phyloP scores from a whole-genome alignment of 2,329 filamentous ascomycete species.

The Alternaria sp. region DNA sequence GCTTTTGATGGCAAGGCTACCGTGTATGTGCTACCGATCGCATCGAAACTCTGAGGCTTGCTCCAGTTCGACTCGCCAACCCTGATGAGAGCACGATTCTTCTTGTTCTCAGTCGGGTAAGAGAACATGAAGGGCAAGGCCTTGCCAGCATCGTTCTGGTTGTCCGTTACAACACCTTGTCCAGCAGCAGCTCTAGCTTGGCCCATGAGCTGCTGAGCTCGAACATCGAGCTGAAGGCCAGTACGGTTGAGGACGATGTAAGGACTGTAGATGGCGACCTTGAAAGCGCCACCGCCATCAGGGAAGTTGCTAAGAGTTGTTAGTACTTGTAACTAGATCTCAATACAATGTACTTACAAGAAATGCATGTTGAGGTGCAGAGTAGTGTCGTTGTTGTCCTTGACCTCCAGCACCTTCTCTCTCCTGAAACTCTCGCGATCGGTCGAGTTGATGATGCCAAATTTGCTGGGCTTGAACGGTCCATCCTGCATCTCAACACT shows the following conservation, averaged over 20 bases:
- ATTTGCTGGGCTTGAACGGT: constrained; percentile 91
- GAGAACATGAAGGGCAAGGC: constrained; percentile 96
- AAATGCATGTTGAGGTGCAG: constrained; percentile 89
- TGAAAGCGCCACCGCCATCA: constrained; percentile 93
- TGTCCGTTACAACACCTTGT: constrained; percentile 68
- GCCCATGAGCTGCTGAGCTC: constrained; percentile 87
- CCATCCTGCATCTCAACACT: constrained; percentile 98
- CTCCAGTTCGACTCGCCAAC: constrained; percentile 94
- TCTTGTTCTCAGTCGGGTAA: constrained; percentile 84
- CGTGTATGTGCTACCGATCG: constrained; percentile 90
- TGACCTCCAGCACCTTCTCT: constrained; percentile 79
- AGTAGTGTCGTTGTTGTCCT: constrained; percentile 81
- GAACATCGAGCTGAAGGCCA: constrained; percentile 83
- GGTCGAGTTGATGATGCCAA: constrained; percentile 94
- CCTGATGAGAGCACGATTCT: constrained; percentile 87
- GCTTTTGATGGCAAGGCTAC: constrained; percentile 78
- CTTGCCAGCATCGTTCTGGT: constrained; percentile 68
- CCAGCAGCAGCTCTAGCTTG: constrained; percentile 83
- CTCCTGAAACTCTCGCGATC: constrained; percentile 86
- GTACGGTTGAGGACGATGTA: constrained; percentile 97
- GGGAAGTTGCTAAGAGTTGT: constrained; percentile 68
- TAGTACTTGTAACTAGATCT: constrained; percentile 5
- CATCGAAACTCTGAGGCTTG: constrained; percentile 96
- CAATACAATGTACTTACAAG: constrained; percentile 59
- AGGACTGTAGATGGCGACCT: constrained; percentile 91